Conservation (phyloP, 768 basidiomycete genomes). For the Amanita fuliginea region DNA sequence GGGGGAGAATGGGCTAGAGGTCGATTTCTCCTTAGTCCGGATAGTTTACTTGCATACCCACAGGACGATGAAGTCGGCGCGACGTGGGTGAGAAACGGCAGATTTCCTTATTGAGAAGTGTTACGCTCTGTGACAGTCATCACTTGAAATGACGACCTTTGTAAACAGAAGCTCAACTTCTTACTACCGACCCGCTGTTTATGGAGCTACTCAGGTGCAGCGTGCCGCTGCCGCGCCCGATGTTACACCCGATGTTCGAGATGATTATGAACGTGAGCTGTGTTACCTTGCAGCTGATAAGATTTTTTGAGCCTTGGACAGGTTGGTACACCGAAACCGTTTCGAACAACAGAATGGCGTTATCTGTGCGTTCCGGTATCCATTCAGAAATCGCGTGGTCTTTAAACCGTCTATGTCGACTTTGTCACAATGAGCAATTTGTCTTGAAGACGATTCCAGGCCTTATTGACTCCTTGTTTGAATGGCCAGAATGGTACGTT, state of each 20-base stretch:
- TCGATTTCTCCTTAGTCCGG: constrained; percentile 19
- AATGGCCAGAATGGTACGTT: constrained; percentile 83
- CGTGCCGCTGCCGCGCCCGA: constrained; percentile 17
- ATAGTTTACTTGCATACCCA: constrained; percentile 25
- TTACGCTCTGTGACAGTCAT: background rate
- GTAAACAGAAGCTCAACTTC: constrained; percentile 12
- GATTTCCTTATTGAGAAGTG: constrained; percentile 2
- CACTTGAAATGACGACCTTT: constrained; percentile 6
- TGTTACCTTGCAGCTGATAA: background rate
- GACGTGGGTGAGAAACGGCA: constrained; percentile 16
- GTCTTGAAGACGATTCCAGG: constrained; percentile 63
- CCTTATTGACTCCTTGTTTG: constrained; percentile 72
- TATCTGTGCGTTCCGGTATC: constrained; percentile 79
- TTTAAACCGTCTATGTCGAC: constrained; percentile 71
- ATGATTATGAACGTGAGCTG: constrained; percentile 67
- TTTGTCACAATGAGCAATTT: constrained; percentile 75
- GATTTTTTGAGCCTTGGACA: constrained; percentile 16
- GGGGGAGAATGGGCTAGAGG: constrained; percentile 17
- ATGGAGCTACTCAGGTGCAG: constrained; percentile 14
- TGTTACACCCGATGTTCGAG: constrained; percentile 43
- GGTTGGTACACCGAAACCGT: constrained; percentile 83
- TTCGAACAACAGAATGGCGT: constrained; percentile 80
- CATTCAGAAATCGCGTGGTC: constrained; percentile 82
- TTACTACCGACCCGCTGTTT: constrained; percentile 19
- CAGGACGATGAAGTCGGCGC: constrained; percentile 27